Conservation (phyloP, 2,329 filamentous ascomycete species). For the Colletotrichum sp. region DNA sequence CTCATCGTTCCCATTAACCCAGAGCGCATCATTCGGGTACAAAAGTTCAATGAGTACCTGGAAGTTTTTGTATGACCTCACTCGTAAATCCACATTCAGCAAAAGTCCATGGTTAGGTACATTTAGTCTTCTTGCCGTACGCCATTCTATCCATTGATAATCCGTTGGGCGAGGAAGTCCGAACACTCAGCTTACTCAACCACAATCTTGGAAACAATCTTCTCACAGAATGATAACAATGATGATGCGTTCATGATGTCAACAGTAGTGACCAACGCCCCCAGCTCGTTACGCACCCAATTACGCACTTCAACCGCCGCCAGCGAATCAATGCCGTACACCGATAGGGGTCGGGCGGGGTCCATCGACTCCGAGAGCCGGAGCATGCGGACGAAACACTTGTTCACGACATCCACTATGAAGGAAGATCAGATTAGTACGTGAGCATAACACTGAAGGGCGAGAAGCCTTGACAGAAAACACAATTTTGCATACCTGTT, state of each 20-base stretch:
- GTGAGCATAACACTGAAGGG: too few species aligned
- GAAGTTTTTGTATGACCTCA: too few species aligned
- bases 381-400: slow-evolving; percentile 13
- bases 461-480: too few species aligned
- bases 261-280: slow-evolving; percentile 28
- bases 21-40: too few species aligned
- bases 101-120: too few species aligned
- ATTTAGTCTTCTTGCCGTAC: too few species aligned
- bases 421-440: background rate
- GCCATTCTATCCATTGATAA: too few species aligned
- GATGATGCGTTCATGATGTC: slow-evolving; percentile 32
- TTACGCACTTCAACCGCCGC: slow-evolving; percentile 34
- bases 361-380: slow-evolving; percentile 29
- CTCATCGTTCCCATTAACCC: too few species aligned
- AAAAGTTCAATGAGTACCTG: too few species aligned
- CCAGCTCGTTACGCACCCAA: slow-evolving; percentile 27
- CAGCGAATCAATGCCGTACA: slow-evolving; percentile 34
- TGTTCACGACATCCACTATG: background rate
- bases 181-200: background rate
- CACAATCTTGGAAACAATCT: slow-evolving; percentile 18
- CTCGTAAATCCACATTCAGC: too few species aligned
- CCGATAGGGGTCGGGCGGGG: slow-evolving; percentile 25
- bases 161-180: too few species aligned
- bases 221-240: slow-evolving; percentile 29
- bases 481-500: background rate